These are phyloP conservation scores for Daldinia concentrica DNA, from an alignment of 495 filamentous ascomycete species.

Conservation along the genomic window DNA sequence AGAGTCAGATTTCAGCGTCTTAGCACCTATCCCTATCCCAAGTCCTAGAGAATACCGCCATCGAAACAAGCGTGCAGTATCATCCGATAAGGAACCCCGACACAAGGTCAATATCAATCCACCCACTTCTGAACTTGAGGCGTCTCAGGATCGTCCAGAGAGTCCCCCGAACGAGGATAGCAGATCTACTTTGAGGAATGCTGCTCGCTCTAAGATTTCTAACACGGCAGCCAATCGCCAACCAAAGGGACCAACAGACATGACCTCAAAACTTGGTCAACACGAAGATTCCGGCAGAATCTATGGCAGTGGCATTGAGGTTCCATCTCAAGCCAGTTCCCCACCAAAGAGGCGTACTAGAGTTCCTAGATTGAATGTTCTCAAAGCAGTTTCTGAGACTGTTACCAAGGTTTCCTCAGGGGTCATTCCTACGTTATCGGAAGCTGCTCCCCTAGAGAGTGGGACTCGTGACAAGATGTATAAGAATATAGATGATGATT, in stretches of 20 bases:
- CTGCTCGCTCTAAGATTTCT: background rate
- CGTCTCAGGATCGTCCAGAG: background rate
- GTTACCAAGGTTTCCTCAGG: background rate
- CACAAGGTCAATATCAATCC: background rate
- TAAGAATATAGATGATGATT: background rate
- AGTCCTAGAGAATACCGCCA: background rate
- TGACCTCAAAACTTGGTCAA: background rate
- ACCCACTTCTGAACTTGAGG: background rate
- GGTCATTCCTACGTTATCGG: background rate
- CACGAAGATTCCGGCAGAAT: background rate
- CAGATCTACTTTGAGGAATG: background rate
- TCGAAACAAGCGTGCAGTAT: background rate
- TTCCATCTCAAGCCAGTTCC: background rate
- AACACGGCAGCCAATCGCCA: background rate
- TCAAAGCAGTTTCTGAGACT: background rate
- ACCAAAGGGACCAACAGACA: background rate
- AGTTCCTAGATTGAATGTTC: background rate
- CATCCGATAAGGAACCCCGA: background rate
- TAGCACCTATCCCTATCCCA: background rate
- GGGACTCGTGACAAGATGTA: background rate
- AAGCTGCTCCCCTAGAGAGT: background rate
- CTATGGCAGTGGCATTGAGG: background rate
- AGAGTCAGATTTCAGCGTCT: constrained; percentile 9
- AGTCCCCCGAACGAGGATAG: background rate
- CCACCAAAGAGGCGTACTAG: background rate